Conservation (phyloP, 2,329 filamentous ascomycete genomes). For the Esteya vermicola region DNA sequence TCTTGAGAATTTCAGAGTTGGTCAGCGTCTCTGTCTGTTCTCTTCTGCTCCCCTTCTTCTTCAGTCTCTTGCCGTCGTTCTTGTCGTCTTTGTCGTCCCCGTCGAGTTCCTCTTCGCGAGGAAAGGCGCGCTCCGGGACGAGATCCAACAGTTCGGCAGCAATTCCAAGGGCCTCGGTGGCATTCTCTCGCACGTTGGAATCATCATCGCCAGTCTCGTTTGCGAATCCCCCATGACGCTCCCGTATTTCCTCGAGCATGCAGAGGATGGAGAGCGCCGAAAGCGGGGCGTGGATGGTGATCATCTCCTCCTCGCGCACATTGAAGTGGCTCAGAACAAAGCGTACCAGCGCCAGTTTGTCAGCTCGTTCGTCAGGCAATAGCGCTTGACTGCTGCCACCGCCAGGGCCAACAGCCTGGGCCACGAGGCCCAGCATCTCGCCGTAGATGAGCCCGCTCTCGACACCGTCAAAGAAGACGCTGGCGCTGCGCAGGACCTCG, state of each 20-base stretch:
- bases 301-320: conserved; percentile 90
- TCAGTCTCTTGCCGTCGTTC: no score
- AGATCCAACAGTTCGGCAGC: conserved; percentile 45
- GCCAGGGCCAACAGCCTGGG: conserved; percentile 40
- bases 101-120: conserved; percentile 15
- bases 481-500: conserved; percentile 85
- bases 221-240: no score
- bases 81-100: no score
- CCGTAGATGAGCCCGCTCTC: conserved; percentile 89
- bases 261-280: conserved; percentile 49
- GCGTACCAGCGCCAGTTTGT: conserved; percentile 56
- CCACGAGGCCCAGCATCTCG: conserved; percentile 58
- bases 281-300: conserved; percentile 70
- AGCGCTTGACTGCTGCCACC: no score
- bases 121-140: conserved; percentile 50
- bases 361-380: conserved; percentile 33
- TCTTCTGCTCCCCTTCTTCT: no score
- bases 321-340: conserved; percentile 88
- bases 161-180: conserved; percentile 31
- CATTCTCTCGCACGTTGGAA: no score
- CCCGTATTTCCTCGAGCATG: conserved; percentile 42
- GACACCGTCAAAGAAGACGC: conserved; percentile 92
- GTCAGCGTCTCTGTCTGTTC: no score
- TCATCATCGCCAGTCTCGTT: no score
- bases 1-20: conserved; percentile 41